A percentile compares a stretch with the other conserved stretches of the same genome.
These are phyloP conservation scores for Rhododendron molle DNA, from an alignment of 148 eudicot genomes.

Conservation along the genomic window DNA sequence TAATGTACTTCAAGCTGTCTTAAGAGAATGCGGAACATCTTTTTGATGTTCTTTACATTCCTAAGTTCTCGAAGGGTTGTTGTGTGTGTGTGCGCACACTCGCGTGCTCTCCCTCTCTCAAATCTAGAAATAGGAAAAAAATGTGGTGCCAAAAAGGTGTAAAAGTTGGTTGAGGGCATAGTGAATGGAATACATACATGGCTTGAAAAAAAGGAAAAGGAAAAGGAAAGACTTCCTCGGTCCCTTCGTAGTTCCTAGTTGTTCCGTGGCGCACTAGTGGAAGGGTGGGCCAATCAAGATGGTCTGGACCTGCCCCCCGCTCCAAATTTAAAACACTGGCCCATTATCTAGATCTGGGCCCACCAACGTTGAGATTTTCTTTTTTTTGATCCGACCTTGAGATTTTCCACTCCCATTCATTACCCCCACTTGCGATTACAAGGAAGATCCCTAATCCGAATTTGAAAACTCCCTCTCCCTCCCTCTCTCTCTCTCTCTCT, in stretches of 20 bases:
- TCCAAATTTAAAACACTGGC: neutral
- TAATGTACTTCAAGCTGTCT: neutral
- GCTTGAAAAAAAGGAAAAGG: too few species aligned
- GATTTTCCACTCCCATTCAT: neutral
- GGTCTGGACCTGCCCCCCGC: neutral
- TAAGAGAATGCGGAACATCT: neutral
- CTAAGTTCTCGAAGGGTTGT: neutral
- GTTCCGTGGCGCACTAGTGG: neutral
- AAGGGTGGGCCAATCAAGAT: neutral
- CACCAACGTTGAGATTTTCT: neutral
- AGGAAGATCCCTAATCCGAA: too few species aligned
- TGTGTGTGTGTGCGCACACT: too few species aligned
- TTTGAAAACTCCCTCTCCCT: neutral
- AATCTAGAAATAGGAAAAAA: too few species aligned
- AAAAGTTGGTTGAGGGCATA: too few species aligned
- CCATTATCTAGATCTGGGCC: neutral
- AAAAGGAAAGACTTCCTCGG: too few species aligned
- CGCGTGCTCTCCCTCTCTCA: too few species aligned
- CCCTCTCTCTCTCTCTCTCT: neutral
- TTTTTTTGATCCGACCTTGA: too few species aligned
- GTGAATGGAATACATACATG: too few species aligned
- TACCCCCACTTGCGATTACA: neutral
- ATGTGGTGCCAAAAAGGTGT: too few species aligned
- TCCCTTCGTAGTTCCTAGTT: too few species aligned
- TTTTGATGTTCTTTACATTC: neutral